phyloP scores from a whole-genome alignment of 2,329 filamentous ascomycete genomes.

The Aspergillus quadricinctus region DNA sequence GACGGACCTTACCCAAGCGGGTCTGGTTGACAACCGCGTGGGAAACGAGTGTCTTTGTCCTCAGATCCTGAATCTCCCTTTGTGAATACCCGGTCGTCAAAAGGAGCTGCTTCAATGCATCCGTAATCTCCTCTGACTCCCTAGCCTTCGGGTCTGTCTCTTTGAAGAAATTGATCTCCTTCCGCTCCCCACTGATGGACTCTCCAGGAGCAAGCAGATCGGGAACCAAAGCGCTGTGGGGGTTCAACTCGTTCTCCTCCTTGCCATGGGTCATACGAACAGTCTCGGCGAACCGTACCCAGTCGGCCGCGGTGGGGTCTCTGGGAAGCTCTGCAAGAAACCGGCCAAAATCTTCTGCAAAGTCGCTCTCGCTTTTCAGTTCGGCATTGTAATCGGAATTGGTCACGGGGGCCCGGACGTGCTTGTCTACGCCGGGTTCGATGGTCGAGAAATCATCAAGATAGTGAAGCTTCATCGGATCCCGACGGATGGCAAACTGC shows the following conservation, averaged over 20 bases:
- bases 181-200: slow-evolving; percentile 27
- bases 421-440: slow-evolving; percentile 73
- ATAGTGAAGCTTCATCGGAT: slow-evolving; percentile 69
- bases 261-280: slow-evolving; percentile 49
- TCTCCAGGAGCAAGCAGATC: slow-evolving; percentile 47
- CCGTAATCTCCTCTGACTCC: slow-evolving; percentile 30
- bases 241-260: slow-evolving; percentile 46
- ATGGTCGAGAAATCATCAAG: slow-evolving; percentile 77
- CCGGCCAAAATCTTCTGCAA: slow-evolving; percentile 54
- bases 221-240: slow-evolving; percentile 48
- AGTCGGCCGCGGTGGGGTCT: slow-evolving; percentile 44
- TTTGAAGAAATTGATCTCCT: slow-evolving; percentile 24
- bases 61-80: slow-evolving; percentile 49
- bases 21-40: slow-evolving; percentile 88
- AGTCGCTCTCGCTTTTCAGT: slow-evolving; percentile 61
- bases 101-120: slow-evolving; percentile 48
- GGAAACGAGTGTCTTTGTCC: slow-evolving; percentile 67
- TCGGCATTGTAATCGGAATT: slow-evolving; percentile 55
- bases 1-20: slow-evolving; percentile 86
- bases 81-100: slow-evolving; percentile 54
- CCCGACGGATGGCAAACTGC: slow-evolving; percentile 67
- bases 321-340: slow-evolving; percentile 47
- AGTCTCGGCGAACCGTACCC: slow-evolving; percentile 42
- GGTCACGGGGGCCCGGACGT: slow-evolving; percentile 47
- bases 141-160: slow-evolving; percentile 25